Evolutionary conservation across 2,329 filamentous ascomycete genomes (phyloP).

Genomic region (Nannizziopsis arthrosporioides): DNA sequence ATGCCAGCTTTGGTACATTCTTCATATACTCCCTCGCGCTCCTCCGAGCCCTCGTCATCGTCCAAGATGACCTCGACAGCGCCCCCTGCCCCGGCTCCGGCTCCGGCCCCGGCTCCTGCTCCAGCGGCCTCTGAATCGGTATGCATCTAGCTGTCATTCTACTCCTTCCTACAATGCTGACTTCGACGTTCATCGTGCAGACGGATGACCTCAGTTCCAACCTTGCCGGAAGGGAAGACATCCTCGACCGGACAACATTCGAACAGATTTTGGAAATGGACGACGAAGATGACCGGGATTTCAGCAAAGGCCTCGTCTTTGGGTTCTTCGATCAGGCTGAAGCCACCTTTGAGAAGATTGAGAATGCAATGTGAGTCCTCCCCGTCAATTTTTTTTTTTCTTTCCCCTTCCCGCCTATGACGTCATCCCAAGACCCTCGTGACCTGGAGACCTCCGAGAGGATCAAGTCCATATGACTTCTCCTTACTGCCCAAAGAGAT

Average conservation of each 20-base stretch:
- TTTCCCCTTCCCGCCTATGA: constrained; percentile 8
- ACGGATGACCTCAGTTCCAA: constrained; percentile 39
- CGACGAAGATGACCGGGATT: constrained; percentile 68
- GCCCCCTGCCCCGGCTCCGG: constrained; percentile 5
- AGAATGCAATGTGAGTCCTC: constrained; percentile 61
- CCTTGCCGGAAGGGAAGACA: constrained; percentile 56
- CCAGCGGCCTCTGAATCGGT: constrained; percentile 5
- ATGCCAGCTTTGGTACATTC: constrained; percentile 15
- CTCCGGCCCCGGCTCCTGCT: not conserved
- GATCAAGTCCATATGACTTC: too few species aligned
- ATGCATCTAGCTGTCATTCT: not conserved
- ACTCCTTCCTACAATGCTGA: too few species aligned
- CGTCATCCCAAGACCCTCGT: constrained; percentile 9
- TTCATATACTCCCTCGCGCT: constrained; percentile 9
- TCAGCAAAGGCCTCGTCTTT: constrained; percentile 76
- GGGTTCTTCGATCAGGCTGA: constrained; percentile 90
- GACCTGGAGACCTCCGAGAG: constrained; percentile 3
- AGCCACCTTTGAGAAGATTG: constrained; percentile 75
- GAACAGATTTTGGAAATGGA: constrained; percentile 98
- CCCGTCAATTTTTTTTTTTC: too few species aligned
- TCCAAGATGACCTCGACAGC: constrained; percentile 15
- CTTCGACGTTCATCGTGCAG: too few species aligned
- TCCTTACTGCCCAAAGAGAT: too few species aligned
- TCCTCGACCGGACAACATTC: constrained; percentile 70
- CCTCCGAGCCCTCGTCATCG: constrained; percentile 11